Percentiles rank a stretch among this genome's conserved stretches.
These are phyloP conservation scores for Setaria viridis DNA, from an alignment of 202 grass and related monocot genomes.

Conservation along the genomic window DNA sequence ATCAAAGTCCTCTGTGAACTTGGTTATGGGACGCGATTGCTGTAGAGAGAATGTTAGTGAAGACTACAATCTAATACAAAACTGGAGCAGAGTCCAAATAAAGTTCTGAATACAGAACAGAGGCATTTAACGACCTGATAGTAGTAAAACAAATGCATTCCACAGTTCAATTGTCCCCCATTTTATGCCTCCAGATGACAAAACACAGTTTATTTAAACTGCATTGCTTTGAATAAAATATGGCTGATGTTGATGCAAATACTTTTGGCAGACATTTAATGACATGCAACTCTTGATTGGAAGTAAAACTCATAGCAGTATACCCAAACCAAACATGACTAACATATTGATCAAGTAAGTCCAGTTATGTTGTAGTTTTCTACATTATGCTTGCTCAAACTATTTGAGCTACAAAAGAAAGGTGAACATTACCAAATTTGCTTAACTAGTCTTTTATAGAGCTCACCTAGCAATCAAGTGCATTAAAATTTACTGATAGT, in stretches of 20 bases:
- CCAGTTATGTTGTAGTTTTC: not conserved
- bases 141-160: conserved; percentile 15
- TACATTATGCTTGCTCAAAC: conserved; percentile 11
- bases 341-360: not conserved
- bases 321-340: conserved; percentile 11
- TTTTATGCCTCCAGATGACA: not conserved
- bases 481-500: not conserved
- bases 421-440: conserved; percentile 10
- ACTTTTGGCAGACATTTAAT: not conserved
- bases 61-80: conserved; percentile 24
- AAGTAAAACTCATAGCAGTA: not conserved
- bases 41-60: conserved; percentile 44
- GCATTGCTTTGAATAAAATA: not conserved
- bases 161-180: not conserved
- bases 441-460: conserved; percentile 6
- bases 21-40: conserved; percentile 63
- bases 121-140: conserved; percentile 22
- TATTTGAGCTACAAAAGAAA: conserved; percentile 20
- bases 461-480: not conserved
- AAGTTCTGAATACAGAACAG: conserved; percentile 18
- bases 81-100: conserved; percentile 1
- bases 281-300: not conserved
- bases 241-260: conserved; percentile 4
- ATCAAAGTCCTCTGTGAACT: conserved; percentile 93
- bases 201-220: not conserved